Evolutionary conservation across 148 eudicot species (phyloP).

Genomic region (Nepenthes mirabilis): DNA sequence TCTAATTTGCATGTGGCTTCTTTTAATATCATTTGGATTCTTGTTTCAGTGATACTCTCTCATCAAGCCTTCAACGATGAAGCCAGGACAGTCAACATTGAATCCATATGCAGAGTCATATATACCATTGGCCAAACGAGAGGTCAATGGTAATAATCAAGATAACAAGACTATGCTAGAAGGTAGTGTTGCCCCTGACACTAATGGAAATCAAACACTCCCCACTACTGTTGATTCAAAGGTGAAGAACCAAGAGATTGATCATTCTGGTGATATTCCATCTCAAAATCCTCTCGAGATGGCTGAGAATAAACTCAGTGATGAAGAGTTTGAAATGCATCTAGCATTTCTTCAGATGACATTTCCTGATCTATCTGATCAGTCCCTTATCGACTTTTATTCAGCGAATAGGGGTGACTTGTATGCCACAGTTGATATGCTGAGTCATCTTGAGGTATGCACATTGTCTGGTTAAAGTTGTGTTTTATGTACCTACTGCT

Average conservation of each 20-base stretch:
- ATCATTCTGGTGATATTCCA: slow-evolving; percentile 21
- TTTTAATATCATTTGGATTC: neutral
- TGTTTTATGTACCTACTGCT: neutral
- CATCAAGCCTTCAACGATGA: slow-evolving; percentile 30
- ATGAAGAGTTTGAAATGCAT: slow-evolving; percentile 70
- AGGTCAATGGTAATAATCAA: slow-evolving; percentile 19
- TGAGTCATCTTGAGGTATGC: slow-evolving; percentile 67
- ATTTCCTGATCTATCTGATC: slow-evolving; percentile 69
- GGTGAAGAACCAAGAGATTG: slow-evolving; percentile 23
- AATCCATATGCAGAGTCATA: slow-evolving; percentile 70
- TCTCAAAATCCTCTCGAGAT: slow-evolving; percentile 21
- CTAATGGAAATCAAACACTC: slow-evolving; percentile 1
- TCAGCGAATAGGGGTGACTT: slow-evolving; percentile 51
- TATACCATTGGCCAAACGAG: slow-evolving; percentile 61
- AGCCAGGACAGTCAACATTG: slow-evolving; percentile 46
- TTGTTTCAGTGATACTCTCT: slow-evolving; percentile 17
- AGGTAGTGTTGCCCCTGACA: slow-evolving; percentile 12
- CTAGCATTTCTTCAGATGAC: slow-evolving; percentile 72
- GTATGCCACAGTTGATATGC: slow-evolving; percentile 75
- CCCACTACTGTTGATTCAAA: slow-evolving; percentile 18
- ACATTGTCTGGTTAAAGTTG: neutral
- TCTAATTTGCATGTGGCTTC: neutral
- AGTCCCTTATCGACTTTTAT: slow-evolving; percentile 72
- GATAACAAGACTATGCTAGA: slow-evolving; percentile 9
- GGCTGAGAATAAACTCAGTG: slow-evolving; percentile 21